Percentiles rank a stretch among this genome's conserved stretches.
Evolutionary conservation across 768 basidiomycete genomes (phyloP).

Genomic region (Termitomyces eurrhizus): DNA sequence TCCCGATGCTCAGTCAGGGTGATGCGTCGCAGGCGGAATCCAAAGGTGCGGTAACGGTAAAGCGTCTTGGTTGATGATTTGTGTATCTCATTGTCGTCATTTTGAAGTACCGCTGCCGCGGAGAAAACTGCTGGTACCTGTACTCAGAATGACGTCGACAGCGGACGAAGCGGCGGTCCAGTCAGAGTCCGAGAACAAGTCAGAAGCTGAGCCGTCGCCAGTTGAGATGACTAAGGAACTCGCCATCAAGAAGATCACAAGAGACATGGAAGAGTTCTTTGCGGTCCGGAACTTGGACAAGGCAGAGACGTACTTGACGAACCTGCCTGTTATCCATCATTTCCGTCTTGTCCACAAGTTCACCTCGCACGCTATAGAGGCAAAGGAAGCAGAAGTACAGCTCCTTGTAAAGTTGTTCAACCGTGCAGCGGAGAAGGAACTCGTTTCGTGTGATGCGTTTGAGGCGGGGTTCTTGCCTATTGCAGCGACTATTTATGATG

Average conservation of each 20-base stretch:
- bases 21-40: conserved; percentile 53
- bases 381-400: conserved; percentile 76
- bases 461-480: conserved; percentile 70
- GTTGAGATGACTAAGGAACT: conserved; percentile 59
- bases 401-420: conserved; percentile 82
- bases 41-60: conserved; percentile 53
- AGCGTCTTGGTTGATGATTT: too few species aligned
- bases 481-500: conserved; percentile 80
- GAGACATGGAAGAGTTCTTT: conserved; percentile 90
- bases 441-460: conserved; percentile 57
- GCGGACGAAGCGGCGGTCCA: conserved; percentile 4
- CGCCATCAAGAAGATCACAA: conserved; percentile 70
- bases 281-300: conserved; percentile 78
- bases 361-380: conserved; percentile 68
- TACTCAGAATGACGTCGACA: neutral
- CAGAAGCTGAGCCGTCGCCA: conserved; percentile 40
- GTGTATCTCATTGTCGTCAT: conserved; percentile 21
- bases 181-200: conserved; percentile 30
- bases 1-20: conserved; percentile 74
- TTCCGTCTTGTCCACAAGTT: conserved; percentile 70
- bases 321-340: conserved; percentile 63
- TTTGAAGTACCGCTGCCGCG: neutral
- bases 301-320: conserved; percentile 82
- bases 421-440: conserved; percentile 53
- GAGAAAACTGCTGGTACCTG: neutral